phyloP scores from a whole-genome alignment of 2,329 filamentous ascomycete species.

The Sporothrix euskadiensis region DNA sequence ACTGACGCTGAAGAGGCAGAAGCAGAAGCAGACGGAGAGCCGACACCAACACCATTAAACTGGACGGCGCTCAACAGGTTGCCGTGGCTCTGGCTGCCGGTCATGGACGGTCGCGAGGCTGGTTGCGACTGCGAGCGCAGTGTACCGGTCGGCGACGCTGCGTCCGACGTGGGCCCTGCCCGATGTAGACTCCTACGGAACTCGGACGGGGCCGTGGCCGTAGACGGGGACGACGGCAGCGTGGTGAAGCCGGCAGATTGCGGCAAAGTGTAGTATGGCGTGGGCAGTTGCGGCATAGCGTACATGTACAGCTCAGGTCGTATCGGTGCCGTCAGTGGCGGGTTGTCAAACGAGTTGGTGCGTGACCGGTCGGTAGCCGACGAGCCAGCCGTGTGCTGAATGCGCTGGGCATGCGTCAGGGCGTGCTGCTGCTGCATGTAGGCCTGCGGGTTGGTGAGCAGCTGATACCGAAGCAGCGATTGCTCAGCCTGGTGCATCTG shows the following conservation, averaged over 20 bases:
- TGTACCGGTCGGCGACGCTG: conserved; percentile 53
- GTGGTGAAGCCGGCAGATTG: conserved; percentile 46
- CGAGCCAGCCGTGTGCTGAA: conserved; percentile 43
- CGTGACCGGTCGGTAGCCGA: conserved; percentile 53
- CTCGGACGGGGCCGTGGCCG: conserved; percentile 49
- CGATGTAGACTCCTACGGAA: conserved; percentile 60
- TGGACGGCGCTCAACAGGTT: conserved; percentile 25
- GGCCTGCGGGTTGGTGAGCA: conserved; percentile 50
- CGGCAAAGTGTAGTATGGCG: conserved; percentile 47
- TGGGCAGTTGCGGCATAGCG: conserved; percentile 44
- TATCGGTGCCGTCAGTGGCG: conserved; percentile 59
- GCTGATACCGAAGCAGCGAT: conserved; percentile 44
- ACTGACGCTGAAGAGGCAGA: background rate
- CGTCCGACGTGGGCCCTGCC: conserved; percentile 52
- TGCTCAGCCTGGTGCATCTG: conserved; percentile 49
- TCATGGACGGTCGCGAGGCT: conserved; percentile 50
- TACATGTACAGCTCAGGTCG: conserved; percentile 59
- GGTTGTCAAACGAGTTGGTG: conserved; percentile 64
- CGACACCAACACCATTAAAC: conserved; percentile 38
- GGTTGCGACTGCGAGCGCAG: conserved; percentile 68
- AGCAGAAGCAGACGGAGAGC: background rate
- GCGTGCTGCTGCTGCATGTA: conserved; percentile 47
- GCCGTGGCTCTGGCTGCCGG: conserved; percentile 37
- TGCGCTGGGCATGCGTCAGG: conserved; percentile 47
- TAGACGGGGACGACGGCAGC: conserved; percentile 59